Conservation (phyloP, 179 eudicot genomes). For the Patellifolia procumbens region DNA sequence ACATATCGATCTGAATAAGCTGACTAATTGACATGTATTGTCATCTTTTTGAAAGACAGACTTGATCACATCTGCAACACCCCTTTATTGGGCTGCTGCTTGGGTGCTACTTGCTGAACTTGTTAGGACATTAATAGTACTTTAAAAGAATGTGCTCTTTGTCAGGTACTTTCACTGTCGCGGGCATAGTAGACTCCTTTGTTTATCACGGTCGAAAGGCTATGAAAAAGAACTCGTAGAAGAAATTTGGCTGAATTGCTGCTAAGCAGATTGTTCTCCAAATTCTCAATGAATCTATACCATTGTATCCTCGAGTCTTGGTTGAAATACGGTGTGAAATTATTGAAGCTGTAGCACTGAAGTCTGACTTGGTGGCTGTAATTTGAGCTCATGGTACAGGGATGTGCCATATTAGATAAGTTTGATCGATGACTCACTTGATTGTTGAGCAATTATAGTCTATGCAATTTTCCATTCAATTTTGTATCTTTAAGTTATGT, state of each 20-base stretch:
- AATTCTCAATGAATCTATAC: not conserved
- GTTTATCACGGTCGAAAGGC: conserved; percentile 82
- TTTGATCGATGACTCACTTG: conserved; percentile 6
- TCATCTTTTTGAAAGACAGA: not conserved
- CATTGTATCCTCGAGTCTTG: conserved; percentile 4
- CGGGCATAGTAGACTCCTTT: conserved; percentile 82
- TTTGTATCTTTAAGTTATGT: not conserved
- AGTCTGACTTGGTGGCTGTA: conserved; percentile 2
- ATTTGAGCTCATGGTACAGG: not conserved
- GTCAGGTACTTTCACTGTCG: conserved; percentile 84
- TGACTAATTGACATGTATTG: not conserved
- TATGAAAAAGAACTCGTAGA: conserved; percentile 58
- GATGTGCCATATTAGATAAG: conserved; percentile 2
- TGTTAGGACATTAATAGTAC: not conserved
- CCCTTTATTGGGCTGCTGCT: not conserved
- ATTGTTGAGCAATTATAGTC: conserved; percentile 2
- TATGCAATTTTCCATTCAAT: conserved; percentile 4
- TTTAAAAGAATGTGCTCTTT: not conserved
- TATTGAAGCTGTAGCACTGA: not conserved
- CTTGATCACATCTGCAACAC: not conserved
- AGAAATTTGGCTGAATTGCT: conserved; percentile 56
- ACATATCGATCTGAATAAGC: not conserved
- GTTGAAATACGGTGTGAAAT: not conserved
- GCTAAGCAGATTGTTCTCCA: not conserved
- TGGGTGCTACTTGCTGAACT: not conserved